Base-by-base conservation (phyloP, 768 basidiomycete species). In the Lactarius trivialis region DNA sequence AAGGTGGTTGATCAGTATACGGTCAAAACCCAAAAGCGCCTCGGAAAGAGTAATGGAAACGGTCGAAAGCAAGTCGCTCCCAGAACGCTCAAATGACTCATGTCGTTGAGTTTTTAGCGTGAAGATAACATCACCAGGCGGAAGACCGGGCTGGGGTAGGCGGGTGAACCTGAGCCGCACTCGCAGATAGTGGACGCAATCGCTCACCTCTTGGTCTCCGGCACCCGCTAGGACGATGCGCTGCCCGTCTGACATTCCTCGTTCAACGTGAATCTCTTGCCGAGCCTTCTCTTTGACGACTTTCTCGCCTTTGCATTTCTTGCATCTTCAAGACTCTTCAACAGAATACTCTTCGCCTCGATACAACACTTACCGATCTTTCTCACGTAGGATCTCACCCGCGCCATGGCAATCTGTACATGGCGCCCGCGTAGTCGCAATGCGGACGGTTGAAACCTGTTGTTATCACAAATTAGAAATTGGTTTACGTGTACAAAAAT, bases 81-180 rank as follows among this genome's bases (percentile, higher is more conserved):
- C 89, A 12, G 87, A 85, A 39, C 92, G 85, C 68, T 90, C 88
- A 70, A 99, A 95, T 1, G 88, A 85, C 6, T 84, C 77, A 67
- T 99, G 95, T 0, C 81, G 81, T 36, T 74, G 70, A 4, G 81
- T 76, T 66, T 85, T 81, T 49, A 99, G 77, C 19, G 85, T 79
- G 71, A 99, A 95, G 61, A 95, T 81, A 4, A 99, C 88, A 69
- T 98, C 96, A 21, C 94, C 95, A 58, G 96, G 81, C 30, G 91
- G 89, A 19, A 89, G 74, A 55, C 86, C 88, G 56, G 93, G 93
- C 93, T 97, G 34, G 14, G 34, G 51, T 21, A 37, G 45, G 17
- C 30, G n/a, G 51, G 17, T 28, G 30, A 64, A 51, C 30, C 32
- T 11, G 21, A 55, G n/a, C 32, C 26, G 11, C n/a, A n/a, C n/a